These are phyloP conservation scores for Wickerhamomyces ciferrii DNA, from an alignment of 805 yeast species.

Conservation along the genomic window DNA sequence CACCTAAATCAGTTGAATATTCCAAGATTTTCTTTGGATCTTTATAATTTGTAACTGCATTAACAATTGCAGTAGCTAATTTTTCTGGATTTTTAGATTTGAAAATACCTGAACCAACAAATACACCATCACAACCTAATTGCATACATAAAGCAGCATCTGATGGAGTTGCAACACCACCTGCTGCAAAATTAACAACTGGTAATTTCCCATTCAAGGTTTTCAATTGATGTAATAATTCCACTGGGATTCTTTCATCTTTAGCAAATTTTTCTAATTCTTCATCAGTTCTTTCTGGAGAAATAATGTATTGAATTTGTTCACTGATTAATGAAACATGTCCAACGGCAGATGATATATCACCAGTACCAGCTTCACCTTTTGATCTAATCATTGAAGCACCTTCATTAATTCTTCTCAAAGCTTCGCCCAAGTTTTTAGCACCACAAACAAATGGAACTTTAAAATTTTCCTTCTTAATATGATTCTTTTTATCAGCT, in stretches of 20 bases:
- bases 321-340: conserved; percentile 60
- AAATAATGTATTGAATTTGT: conserved; percentile 38
- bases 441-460: conserved; percentile 87
- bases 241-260: conserved; percentile 53
- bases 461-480: conserved; percentile 50
- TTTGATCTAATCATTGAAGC: conserved; percentile 86
- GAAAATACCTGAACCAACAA: conserved; percentile 78
- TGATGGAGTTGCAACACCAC: conserved; percentile 85
- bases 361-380: conserved; percentile 91
- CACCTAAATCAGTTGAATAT: conserved; percentile 66
- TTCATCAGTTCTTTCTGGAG: conserved; percentile 30
- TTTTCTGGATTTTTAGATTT: conserved; percentile 67
- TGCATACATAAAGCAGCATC: conserved; percentile 85
- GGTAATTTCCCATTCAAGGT: conserved; percentile 63
- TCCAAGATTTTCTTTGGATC: conserved; percentile 58
- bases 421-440: conserved; percentile 74
- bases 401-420: conserved; percentile 74
- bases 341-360: conserved; percentile 74
- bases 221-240: conserved; percentile 43
- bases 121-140: conserved; percentile 74
- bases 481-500: conserved; percentile 67
- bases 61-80: conserved; percentile 74
- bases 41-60: conserved; percentile 67
- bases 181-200: conserved; percentile 84
- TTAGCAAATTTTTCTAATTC: conserved; percentile 47